phyloP scores from a whole-genome alignment of 2,329 filamentous ascomycete genomes.

The Colletotrichum navitas region DNA sequence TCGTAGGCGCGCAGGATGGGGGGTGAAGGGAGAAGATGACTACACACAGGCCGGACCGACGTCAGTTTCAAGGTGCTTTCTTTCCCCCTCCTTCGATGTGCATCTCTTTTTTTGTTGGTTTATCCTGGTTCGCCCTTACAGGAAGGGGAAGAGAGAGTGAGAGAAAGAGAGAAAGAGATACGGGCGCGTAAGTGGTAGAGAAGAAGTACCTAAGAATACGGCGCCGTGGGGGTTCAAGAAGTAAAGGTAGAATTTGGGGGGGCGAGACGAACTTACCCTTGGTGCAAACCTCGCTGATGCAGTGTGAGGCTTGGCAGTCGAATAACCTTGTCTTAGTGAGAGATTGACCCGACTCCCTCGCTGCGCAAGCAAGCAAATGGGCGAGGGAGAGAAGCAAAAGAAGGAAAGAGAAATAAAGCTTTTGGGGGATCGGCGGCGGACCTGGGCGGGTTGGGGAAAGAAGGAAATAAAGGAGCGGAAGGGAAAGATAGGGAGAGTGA shows the following conservation, averaged over 20 bases:
- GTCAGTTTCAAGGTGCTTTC: conserved; percentile 23
- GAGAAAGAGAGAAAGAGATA: background rate
- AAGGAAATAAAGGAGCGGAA: conserved; percentile 9
- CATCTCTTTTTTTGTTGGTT: background rate
- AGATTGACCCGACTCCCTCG: conserved; percentile 14
- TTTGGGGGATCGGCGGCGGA: background rate
- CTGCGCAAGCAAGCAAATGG: background rate
- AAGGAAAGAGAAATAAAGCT: background rate
- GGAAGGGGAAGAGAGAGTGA: no score
- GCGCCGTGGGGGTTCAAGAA: conserved; percentile 5
- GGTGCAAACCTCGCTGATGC: background rate
- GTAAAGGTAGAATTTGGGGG: background rate
- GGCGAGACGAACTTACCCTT: conserved; percentile 4
- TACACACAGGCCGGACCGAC: conserved; percentile 20
- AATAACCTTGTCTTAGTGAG: background rate
- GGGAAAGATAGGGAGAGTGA: no score
- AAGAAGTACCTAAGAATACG: background rate
- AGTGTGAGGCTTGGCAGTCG: conserved; percentile 1
- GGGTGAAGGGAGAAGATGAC: background rate
- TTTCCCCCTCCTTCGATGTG: background rate
- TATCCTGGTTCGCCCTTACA: background rate
- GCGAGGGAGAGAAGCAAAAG: conserved; percentile 8
- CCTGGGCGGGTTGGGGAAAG: background rate
- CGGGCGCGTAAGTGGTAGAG: background rate
- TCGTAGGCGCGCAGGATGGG: conserved; percentile 19